Evolutionary conservation across 169 alveolate genomes (phyloP).

Genomic region (Perkinsus olseni): DNA sequence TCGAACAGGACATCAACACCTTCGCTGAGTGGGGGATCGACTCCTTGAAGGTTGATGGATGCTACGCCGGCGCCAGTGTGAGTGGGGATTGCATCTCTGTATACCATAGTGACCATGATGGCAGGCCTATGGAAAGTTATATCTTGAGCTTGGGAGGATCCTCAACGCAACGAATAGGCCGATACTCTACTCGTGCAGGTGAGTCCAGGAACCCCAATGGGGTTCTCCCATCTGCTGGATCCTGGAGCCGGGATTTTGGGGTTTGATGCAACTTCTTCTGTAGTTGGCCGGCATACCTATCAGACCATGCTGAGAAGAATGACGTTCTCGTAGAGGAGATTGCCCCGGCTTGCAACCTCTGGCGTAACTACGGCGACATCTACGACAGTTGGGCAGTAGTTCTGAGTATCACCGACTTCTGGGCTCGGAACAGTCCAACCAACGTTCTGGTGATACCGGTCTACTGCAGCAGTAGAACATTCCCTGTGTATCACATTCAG

Average conservation of each 20-base stretch:
- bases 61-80: conserved; percentile 29
- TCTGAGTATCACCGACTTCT: background rate
- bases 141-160: background rate
- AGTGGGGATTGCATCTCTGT: background rate
- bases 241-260: no score
- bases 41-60: conserved; percentile 55
- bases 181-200: conserved; percentile 1
- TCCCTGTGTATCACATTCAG: background rate
- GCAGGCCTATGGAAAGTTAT: background rate
- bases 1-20: conserved; percentile 51
- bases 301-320: background rate
- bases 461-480: background rate
- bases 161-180: background rate
- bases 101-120: background rate
- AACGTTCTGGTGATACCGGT: background rate
- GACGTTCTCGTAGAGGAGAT: background rate
- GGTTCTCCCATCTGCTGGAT: no score
- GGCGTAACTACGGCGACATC: background rate
- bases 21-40: conserved; percentile 60
- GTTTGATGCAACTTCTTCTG: no score
- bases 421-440: background rate
- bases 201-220: background rate
- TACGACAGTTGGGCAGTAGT: background rate
- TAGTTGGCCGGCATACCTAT: background rate
- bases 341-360: background rate